Conservation (phyloP, 169 alveolate genomes). For the Theileria parva region DNA sequence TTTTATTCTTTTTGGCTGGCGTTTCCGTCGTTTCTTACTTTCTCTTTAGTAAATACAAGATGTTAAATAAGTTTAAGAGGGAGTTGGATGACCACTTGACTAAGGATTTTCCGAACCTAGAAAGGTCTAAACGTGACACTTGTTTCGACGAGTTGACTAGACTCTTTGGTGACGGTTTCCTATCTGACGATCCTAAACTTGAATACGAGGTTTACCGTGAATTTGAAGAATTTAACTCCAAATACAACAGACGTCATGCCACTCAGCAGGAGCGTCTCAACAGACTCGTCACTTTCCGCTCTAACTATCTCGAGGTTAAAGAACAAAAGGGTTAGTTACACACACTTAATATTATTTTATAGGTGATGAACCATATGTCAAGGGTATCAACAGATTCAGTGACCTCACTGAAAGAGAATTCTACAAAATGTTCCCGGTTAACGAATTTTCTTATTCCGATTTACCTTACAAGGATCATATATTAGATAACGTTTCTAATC, state of each 20-base stretch:
- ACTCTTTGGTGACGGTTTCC: conserved; percentile 25
- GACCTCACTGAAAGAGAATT: conserved; percentile 48
- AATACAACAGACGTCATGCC: conserved; percentile 17
- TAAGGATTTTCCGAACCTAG: neutral
- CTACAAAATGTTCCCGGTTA: conserved; percentile 12
- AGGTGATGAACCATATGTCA: conserved; percentile 36
- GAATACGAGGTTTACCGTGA: conserved; percentile 34
- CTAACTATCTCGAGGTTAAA: conserved; percentile 16
- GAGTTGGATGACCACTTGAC: neutral
- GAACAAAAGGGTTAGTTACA: conserved; percentile 23
- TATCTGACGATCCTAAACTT: conserved; percentile 12
- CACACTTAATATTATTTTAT: neutral
- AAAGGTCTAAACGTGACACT: conserved; percentile 7
- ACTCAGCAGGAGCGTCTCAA: conserved; percentile 17
- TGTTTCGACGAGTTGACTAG: conserved; percentile 24
- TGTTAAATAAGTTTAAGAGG: neutral
- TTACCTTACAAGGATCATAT: neutral
- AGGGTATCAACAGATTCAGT: conserved; percentile 55
- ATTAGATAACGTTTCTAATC: neutral
- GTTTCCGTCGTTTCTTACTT: conserved; percentile 8
- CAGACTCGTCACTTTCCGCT: conserved; percentile 36
- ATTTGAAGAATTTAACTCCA: conserved; percentile 21
- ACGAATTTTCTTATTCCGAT: neutral
- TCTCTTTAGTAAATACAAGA: conserved; percentile 8
- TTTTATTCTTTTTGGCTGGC: neutral